These are phyloP conservation scores for Cercophora scortea DNA, from an alignment of 495 filamentous ascomycete species.

Conservation along the genomic window DNA sequence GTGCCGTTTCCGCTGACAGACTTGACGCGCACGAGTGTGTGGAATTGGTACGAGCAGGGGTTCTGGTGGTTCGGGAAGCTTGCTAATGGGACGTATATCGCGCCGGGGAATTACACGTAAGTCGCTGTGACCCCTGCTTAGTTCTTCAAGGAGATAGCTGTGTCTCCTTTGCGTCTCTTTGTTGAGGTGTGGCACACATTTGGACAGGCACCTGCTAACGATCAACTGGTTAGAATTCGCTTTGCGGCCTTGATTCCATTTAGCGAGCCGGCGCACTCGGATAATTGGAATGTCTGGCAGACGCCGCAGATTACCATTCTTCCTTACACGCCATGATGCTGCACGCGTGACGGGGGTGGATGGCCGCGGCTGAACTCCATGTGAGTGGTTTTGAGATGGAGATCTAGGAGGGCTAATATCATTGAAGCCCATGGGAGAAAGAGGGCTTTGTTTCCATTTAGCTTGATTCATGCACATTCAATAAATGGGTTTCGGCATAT, in stretches of 20 bases:
- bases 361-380: no score
- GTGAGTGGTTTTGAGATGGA: no score
- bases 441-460: no score
- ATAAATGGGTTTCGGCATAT: no score
- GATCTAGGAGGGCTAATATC: no score
- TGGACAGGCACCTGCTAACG: no score
- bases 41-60: slow-evolving; percentile 8
- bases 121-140: background rate
- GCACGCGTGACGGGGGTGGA: background rate
- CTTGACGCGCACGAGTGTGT: slow-evolving; percentile 10
- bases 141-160: background rate
- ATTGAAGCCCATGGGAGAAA: no score
- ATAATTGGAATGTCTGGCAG: slow-evolving; percentile 19
- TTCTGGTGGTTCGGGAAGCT: slow-evolving; percentile 29
- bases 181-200: background rate
- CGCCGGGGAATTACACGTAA: slow-evolving; percentile 29
- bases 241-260: slow-evolving; percentile 20
- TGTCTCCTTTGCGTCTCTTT: background rate
- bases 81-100: slow-evolving; percentile 24
- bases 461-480: no score
- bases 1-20: slow-evolving; percentile 21
- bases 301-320: slow-evolving; percentile 14
- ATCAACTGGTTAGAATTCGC: slow-evolving; percentile 7
- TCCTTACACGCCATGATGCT: slow-evolving; percentile 1
- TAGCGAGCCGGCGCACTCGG: slow-evolving; percentile 17